Conservation (phyloP, 257 asterid genomes). For the Solanum dulcamara region DNA sequence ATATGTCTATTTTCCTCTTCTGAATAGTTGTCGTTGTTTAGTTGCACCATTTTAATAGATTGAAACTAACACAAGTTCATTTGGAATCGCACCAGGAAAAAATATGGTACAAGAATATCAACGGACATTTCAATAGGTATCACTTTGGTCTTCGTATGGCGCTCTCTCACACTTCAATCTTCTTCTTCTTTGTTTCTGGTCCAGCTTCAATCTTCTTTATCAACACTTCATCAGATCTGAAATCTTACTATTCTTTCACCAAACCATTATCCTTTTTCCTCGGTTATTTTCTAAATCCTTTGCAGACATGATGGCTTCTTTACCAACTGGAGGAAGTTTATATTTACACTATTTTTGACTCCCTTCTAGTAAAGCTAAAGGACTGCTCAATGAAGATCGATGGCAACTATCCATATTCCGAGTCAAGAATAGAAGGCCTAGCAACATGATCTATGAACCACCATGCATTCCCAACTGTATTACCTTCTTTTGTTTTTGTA, state of each 20-base stretch:
- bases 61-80: background rate
- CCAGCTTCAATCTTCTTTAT: background rate
- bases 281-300: background rate
- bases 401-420: background rate
- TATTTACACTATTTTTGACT: background rate
- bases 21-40: background rate
- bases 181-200: background rate
- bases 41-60: background rate
- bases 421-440: background rate
- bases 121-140: background rate
- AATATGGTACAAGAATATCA: background rate
- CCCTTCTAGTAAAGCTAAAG: background rate
- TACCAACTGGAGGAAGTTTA: background rate
- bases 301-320: background rate
- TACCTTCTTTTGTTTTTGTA: background rate
- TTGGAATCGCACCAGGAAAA: background rate
- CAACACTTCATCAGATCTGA: background rate
- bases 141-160: background rate
- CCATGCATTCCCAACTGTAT: background rate
- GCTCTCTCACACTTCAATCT: background rate
- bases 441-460: background rate
- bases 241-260: background rate
- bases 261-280: background rate
- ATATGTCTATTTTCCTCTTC: background rate
- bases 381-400: background rate